These are phyloP conservation scores for Talaromyces sp. DNA, from an alignment of 2,329 filamentous ascomycete genomes.

Conservation along the genomic window DNA sequence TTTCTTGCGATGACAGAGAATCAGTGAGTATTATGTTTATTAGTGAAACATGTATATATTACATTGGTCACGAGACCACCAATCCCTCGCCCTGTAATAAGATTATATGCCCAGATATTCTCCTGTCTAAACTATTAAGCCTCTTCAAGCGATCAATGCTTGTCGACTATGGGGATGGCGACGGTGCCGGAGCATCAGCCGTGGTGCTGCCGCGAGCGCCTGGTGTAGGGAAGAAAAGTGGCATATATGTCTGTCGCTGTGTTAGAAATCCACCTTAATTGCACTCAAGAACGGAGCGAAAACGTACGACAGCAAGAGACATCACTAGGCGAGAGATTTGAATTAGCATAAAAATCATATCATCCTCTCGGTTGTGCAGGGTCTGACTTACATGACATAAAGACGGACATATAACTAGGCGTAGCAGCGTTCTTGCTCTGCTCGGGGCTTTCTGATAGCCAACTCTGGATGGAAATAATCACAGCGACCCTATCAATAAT, in stretches of 20 bases:
- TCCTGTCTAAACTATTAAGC: neutral
- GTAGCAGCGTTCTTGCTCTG: constrained; percentile 61
- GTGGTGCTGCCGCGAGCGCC: constrained; percentile 35
- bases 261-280: constrained; percentile 13
- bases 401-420: constrained; percentile 69
- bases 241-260: constrained; percentile 56
- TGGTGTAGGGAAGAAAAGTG: constrained; percentile 60
- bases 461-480: constrained; percentile 47
- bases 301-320: constrained; percentile 53
- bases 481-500: constrained; percentile 41
- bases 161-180: constrained; percentile 28
- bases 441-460: constrained; percentile 48
- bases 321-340: constrained; percentile 47
- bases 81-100: neutral
- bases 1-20: neutral
- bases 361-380: neutral
- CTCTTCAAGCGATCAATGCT: neutral
- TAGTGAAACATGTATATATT: constrained; percentile 6
- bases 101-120: neutral
- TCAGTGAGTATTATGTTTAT: neutral
- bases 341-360: neutral
- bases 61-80: constrained; percentile 9
- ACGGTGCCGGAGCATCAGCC: constrained; percentile 48
- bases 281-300: neutral
- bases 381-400: constrained; percentile 67